Conservation (phyloP, 2,329 filamentous ascomycete species). For the Trichophyton simii region DNA sequence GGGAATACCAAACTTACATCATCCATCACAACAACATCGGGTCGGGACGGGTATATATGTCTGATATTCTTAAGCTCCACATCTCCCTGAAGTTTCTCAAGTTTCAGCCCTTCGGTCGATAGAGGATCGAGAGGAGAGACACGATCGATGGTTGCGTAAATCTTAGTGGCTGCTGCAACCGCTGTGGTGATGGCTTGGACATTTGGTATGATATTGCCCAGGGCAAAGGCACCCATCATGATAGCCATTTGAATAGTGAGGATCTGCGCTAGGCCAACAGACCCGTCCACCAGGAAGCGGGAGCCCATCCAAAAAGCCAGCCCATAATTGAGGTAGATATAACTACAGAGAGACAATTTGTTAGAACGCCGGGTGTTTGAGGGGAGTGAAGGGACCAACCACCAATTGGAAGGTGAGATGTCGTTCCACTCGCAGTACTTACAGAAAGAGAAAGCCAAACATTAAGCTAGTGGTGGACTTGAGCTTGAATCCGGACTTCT, state of each 20-base stretch:
- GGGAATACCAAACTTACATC: slow-evolving; percentile 25
- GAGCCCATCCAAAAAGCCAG: slow-evolving; percentile 58
- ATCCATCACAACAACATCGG: slow-evolving; percentile 29
- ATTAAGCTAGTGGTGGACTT: background rate
- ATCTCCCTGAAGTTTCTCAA: slow-evolving; percentile 54
- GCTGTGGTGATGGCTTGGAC: slow-evolving; percentile 63
- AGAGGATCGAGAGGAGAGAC: slow-evolving; percentile 61
- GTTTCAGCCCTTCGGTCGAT: slow-evolving; percentile 49
- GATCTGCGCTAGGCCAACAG: slow-evolving; percentile 50
- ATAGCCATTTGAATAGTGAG: slow-evolving; percentile 67
- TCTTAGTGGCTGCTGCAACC: slow-evolving; percentile 64
- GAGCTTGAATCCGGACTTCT: background rate
- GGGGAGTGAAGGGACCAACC: background rate
- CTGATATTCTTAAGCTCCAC: slow-evolving; percentile 59
- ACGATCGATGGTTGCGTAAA: slow-evolving; percentile 74
- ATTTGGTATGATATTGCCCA: slow-evolving; percentile 67
- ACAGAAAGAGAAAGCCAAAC: background rate
- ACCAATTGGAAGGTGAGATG: background rate
- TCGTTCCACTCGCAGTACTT: background rate
- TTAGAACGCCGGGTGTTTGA: background rate
- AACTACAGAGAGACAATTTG: background rate
- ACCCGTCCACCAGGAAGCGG: slow-evolving; percentile 50
- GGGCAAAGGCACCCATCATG: slow-evolving; percentile 71
- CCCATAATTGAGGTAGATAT: background rate
- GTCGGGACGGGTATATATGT: slow-evolving; percentile 26